Percentiles rank a stretch among this genome's conserved stretches.
These are phyloP conservation scores for Globisporangium carolinianum DNA, from an alignment of 352 stramenopile genomes.

Conservation along the genomic window DNA sequence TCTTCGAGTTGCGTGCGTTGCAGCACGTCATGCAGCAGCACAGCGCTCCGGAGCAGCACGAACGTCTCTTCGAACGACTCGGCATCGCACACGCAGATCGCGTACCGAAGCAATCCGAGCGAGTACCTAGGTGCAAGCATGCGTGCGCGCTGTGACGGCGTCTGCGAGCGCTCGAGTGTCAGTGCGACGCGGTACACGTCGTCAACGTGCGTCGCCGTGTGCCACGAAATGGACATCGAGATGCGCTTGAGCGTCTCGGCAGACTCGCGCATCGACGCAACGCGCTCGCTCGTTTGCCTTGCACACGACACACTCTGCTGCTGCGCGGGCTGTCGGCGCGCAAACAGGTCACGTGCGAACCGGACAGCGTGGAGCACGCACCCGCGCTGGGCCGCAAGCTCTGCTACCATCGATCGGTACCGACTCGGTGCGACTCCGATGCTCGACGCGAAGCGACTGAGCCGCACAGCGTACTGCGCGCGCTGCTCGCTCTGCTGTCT, in stretches of 20 bases:
- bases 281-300: neutral
- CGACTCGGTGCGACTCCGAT: constrained; percentile 29
- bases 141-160: constrained; percentile 25
- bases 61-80: constrained; percentile 53
- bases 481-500: constrained; percentile 29
- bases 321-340: constrained; percentile 6
- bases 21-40: constrained; percentile 44
- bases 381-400: constrained; percentile 31
- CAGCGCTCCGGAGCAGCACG: constrained; percentile 49
- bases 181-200: constrained; percentile 30
- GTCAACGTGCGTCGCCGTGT: constrained; percentile 47
- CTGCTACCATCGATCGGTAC: constrained; percentile 38
- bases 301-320: no score
- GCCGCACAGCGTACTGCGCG: constrained; percentile 30
- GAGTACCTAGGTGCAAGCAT: constrained; percentile 50
- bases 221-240: constrained; percentile 51
- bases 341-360: constrained; percentile 54
- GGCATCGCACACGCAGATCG: constrained; percentile 53
- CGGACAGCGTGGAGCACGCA: constrained; percentile 42
- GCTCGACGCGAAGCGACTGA: constrained; percentile 42
- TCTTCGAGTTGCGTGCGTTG: constrained; percentile 31
- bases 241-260: constrained; percentile 37
- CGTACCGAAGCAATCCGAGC: constrained; percentile 50
- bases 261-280: neutral
- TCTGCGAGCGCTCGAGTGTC: constrained; percentile 9